A percentile compares a stretch with the other conserved stretches of the same genome.
Conservation (phyloP, 805 yeast species). For the Saccharomycopsis fodiens region DNA sequence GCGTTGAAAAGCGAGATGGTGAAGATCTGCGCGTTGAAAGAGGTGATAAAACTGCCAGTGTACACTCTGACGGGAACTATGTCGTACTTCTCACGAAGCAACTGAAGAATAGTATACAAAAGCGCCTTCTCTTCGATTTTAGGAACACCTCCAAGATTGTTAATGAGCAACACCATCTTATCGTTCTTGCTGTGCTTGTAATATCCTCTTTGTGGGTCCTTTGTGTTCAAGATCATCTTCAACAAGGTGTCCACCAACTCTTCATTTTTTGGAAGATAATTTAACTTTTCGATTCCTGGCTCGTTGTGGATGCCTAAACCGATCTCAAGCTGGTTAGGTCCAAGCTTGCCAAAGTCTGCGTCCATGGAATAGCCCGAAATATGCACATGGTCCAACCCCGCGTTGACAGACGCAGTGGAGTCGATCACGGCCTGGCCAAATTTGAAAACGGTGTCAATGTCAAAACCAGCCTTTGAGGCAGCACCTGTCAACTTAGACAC, state of each 20-base stretch:
- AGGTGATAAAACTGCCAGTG: constrained; percentile 78
- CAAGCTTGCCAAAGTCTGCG: constrained; percentile 33
- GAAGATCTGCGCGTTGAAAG: constrained; percentile 88
- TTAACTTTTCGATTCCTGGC: constrained; percentile 60
- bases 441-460: constrained; percentile 43
- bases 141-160: constrained; percentile 88
- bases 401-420: constrained; percentile 77
- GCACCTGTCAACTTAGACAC: constrained; percentile 86
- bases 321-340: constrained; percentile 64
- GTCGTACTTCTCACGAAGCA: constrained; percentile 43
- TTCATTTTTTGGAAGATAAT: constrained; percentile 60
- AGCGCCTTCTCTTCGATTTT: constrained; percentile 69
- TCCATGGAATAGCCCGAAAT: constrained; percentile 75
- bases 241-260: constrained; percentile 51
- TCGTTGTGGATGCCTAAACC: constrained; percentile 97
- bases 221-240: constrained; percentile 49
- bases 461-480: constrained; percentile 36
- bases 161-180: constrained; percentile 62
- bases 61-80: constrained; percentile 60
- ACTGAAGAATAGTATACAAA: constrained; percentile 47
- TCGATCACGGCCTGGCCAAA: constrained; percentile 57
- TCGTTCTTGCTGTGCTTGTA: constrained; percentile 60
- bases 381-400: constrained; percentile 80
- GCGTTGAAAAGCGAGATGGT: constrained; percentile 75
- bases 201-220: constrained; percentile 73